A percentile compares a stretch with the other conserved stretches of the same genome.
phyloP scores from a whole-genome alignment of 2,329 filamentous ascomycete species.

The Colletotrichum gigasporum region DNA sequence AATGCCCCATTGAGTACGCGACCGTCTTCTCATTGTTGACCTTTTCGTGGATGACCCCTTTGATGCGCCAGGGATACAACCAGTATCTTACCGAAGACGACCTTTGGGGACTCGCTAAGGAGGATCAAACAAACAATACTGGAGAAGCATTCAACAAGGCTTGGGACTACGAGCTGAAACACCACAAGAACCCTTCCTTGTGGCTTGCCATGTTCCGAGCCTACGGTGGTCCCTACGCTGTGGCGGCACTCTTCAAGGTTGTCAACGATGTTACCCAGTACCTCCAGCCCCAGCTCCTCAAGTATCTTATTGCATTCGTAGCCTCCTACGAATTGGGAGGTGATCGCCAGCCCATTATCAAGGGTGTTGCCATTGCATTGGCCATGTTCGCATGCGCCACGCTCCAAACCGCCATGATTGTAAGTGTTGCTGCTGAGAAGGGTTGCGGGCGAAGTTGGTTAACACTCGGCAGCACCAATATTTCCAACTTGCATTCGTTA shows the following conservation, averaged over 20 bases:
- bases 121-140: slow-evolving; percentile 82
- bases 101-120: slow-evolving; percentile 87
- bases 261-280: slow-evolving; percentile 88
- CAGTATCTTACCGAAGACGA: slow-evolving; percentile 94
- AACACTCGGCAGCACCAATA: slow-evolving; percentile 77
- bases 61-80: slow-evolving; percentile 96
- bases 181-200: slow-evolving; percentile 75
- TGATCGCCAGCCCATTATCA: slow-evolving; percentile 76
- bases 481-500: slow-evolving; percentile 94
- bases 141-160: slow-evolving; percentile 74
- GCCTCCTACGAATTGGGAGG: slow-evolving; percentile 69
- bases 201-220: slow-evolving; percentile 88
- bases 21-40: slow-evolving; percentile 93
- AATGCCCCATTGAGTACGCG: slow-evolving; percentile 86
- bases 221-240: slow-evolving; percentile 85
- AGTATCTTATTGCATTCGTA: slow-evolving; percentile 85
- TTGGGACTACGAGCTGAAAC: slow-evolving; percentile 81
- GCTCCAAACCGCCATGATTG: slow-evolving; percentile 84
- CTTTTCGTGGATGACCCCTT: slow-evolving; percentile 97
- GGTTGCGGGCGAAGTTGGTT: too few species aligned
- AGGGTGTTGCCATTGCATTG: slow-evolving; percentile 87
- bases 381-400: slow-evolving; percentile 92
- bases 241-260: slow-evolving; percentile 88
- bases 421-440: slow-evolving; percentile 35
- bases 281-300: slow-evolving; percentile 88